phyloP scores from a whole-genome alignment of 129 eudicot species.

The Chrysanthemum makinoi region DNA sequence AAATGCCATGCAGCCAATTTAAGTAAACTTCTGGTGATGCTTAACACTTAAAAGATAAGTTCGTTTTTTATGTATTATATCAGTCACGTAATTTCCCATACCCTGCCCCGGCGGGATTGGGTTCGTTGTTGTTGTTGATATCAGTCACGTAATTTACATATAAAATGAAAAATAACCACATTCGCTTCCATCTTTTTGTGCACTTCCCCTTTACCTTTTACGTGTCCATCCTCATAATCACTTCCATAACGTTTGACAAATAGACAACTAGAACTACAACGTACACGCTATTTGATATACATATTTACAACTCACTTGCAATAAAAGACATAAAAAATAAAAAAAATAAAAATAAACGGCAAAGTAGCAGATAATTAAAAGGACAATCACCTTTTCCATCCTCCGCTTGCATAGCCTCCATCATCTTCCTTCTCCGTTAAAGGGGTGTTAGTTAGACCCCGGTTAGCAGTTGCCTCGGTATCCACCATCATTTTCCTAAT shows the following conservation, averaged over 20 bases:
- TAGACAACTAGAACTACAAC: background rate
- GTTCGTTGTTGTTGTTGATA: no score
- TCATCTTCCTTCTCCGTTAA: constrained; percentile 54
- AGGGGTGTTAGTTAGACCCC: constrained; percentile 33
- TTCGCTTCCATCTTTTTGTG: background rate
- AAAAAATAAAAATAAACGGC: background rate
- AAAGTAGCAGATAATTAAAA: constrained; percentile 7
- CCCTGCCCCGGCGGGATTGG: no score
- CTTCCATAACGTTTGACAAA: background rate
- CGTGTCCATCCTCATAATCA: background rate
- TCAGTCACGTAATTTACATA: background rate
- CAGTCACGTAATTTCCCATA: background rate
- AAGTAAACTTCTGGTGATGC: no score
- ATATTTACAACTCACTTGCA: constrained; percentile 13
- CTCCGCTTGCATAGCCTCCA: constrained; percentile 71
- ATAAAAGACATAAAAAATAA: background rate
- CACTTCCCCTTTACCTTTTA: background rate
- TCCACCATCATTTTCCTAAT: constrained; percentile 71
- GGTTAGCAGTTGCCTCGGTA: constrained; percentile 37
- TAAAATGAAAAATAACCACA: background rate
- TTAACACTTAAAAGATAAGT: background rate
- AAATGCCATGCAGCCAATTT: no score
- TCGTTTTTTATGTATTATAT: background rate
- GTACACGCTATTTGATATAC: constrained; percentile 3
- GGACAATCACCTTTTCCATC: constrained; percentile 73